These are phyloP conservation scores for Podospora pseudopauciseta DNA, from an alignment of 495 filamentous ascomycete genomes.

Conservation along the genomic window DNA sequence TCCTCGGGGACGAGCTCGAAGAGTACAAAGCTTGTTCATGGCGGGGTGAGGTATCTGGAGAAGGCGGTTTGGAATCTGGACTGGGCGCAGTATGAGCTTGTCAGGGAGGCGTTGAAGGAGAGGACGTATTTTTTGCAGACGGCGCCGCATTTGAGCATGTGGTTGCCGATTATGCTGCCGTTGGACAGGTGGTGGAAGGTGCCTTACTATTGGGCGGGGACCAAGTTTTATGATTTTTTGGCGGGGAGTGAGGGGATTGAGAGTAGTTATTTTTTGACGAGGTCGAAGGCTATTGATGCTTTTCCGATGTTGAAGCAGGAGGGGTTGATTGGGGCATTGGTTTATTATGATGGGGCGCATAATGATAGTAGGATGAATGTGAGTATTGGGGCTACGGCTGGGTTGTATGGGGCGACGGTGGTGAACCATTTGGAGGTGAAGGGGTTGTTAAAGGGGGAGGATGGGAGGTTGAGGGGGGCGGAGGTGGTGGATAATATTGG, in stretches of 20 bases:
- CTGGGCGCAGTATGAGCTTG: conserved; percentile 89
- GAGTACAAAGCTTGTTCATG: conserved; percentile 95
- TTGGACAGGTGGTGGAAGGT: conserved; percentile 96
- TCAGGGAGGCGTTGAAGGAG: conserved; percentile 92
- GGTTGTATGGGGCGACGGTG: conserved; percentile 86
- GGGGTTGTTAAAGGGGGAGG: conserved; percentile 71
- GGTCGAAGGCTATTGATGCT: conserved; percentile 88
- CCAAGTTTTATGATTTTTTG: conserved; percentile 91
- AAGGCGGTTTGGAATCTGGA: conserved; percentile 97
- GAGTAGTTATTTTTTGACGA: conserved; percentile 92
- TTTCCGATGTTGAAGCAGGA: conserved; percentile 97
- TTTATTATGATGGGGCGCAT: conserved; percentile 98
- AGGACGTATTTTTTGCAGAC: conserved; percentile 95
- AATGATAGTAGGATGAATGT: conserved; percentile 99
- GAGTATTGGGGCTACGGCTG: conserved; percentile 91
- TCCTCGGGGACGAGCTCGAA: conserved; percentile 91
- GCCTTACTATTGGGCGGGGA: conserved; percentile 96
- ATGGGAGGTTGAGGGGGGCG: conserved; percentile 78
- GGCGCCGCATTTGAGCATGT: conserved; percentile 88
- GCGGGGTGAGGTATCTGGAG: conserved; percentile 92
- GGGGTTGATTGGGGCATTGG: conserved; percentile 81
- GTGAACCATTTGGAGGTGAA: conserved; percentile 93
- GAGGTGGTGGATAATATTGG: conserved; percentile 69
- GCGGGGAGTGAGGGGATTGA: conserved; percentile 96
- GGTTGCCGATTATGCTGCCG: conserved; percentile 97